phyloP scores from a whole-genome alignment of 2,329 filamentous ascomycete species.

The Cercospora zeae-maydis region DNA sequence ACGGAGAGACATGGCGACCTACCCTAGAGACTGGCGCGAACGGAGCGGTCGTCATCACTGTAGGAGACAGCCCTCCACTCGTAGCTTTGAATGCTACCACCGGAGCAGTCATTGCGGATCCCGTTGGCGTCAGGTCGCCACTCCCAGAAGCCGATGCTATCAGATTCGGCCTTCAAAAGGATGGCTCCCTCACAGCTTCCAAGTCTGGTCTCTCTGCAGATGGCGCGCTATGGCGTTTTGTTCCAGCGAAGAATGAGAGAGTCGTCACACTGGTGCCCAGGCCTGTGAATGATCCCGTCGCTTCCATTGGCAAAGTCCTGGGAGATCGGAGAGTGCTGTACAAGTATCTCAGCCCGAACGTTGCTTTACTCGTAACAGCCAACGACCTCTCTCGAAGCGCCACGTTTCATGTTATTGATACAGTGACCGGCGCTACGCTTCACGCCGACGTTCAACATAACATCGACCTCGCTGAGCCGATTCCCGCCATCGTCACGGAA shows the following conservation, averaged over 20 bases:
- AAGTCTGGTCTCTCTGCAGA: slow-evolving; percentile 14
- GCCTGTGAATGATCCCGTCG: slow-evolving; percentile 76
- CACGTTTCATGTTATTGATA: slow-evolving; percentile 77
- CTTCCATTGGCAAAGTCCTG: slow-evolving; percentile 90
- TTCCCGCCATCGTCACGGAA: slow-evolving; percentile 77
- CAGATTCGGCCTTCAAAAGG: slow-evolving; percentile 26
- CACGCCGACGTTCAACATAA: slow-evolving; percentile 66
- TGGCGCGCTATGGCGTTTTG: slow-evolving; percentile 64
- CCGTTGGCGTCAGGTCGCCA: slow-evolving; percentile 9
- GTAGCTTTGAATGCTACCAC: slow-evolving; percentile 39
- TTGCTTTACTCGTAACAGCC: slow-evolving; percentile 69
- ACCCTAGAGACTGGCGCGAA: slow-evolving; percentile 33
- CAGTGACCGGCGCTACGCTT: slow-evolving; percentile 77
- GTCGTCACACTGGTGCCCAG: slow-evolving; percentile 66
- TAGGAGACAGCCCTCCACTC: slow-evolving; percentile 50
- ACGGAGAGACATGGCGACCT: slow-evolving; percentile 54
- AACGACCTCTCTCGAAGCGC: slow-evolving; percentile 58
- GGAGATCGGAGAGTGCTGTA: slow-evolving; percentile 91
- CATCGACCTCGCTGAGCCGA: slow-evolving; percentile 69
- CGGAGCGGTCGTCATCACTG: slow-evolving; percentile 36
- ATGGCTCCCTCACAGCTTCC: slow-evolving; percentile 31
- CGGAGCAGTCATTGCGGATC: slow-evolving; percentile 25
- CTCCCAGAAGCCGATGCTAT: slow-evolving; percentile 14
- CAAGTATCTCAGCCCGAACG: slow-evolving; percentile 92
- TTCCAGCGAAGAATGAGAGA: slow-evolving; percentile 61